phyloP scores from a whole-genome alignment of 2,329 filamentous ascomycete species.

The Periconia digitata region DNA sequence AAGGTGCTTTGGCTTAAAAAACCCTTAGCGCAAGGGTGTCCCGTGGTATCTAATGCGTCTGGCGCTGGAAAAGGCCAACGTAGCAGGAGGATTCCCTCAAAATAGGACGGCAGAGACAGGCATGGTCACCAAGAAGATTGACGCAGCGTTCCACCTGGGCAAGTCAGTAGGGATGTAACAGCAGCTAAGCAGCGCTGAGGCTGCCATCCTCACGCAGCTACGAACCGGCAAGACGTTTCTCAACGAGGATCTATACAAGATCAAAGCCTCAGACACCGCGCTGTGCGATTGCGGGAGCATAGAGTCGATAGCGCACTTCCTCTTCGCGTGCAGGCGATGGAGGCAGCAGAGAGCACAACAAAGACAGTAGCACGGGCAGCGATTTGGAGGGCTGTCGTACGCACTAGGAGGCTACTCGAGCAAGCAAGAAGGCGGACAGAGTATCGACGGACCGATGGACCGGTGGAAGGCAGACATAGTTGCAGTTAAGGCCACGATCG shows the following conservation, averaged over 20 bases:
- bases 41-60: conserved; percentile 12
- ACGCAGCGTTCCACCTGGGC: conserved; percentile 18
- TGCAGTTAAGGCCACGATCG: no score
- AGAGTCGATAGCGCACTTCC: conserved; percentile 17
- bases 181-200: conserved; percentile 16
- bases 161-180: conserved; percentile 15
- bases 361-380: conserved; percentile 4
- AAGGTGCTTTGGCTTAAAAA: conserved; percentile 5
- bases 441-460: conserved; percentile 2
- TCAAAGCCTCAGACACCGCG: conserved; percentile 12
- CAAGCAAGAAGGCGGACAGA: conserved; percentile 8
- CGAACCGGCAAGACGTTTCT: conserved; percentile 14
- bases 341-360: conserved; percentile 3
- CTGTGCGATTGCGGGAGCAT: conserved; percentile 11
- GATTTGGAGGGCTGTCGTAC: conserved; percentile 12
- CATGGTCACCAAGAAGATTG: conserved; percentile 18
- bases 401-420: conserved; percentile 11
- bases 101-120: conserved; percentile 3
- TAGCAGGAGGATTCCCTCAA: conserved; percentile 5
- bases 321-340: conserved; percentile 14
- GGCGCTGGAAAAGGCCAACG: conserved; percentile 10
- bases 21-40: conserved; percentile 8
- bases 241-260: conserved; percentile 18
- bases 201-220: conserved; percentile 17
- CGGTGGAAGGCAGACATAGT: neutral